Evolutionary conservation across 225 moss, liverwort and hornwort species (phyloP).

Genomic region (Bryoerythrophyllum caledonicum): DNA sequence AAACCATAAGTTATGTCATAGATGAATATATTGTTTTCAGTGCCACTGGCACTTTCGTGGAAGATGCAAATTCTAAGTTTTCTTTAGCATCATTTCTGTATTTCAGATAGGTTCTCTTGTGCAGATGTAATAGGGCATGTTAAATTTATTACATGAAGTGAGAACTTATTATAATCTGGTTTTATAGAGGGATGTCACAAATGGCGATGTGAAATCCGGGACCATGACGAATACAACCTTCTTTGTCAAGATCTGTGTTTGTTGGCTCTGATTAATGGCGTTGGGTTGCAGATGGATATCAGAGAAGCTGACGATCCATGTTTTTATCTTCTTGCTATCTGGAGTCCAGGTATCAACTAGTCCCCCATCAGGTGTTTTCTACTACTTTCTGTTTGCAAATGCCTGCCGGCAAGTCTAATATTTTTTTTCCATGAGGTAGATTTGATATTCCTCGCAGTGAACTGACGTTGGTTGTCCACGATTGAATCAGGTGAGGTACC

Average conservation of each 20-base stretch:
- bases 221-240: no score
- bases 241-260: not conserved
- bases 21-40: no score
- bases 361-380: not conserved
- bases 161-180: no score
- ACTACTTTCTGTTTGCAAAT: not conserved
- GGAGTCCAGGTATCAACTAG: conserved; percentile 60
- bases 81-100: no score
- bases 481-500: conserved; percentile 50
- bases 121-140: no score
- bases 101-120: no score
- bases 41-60: no score
- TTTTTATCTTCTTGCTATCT: conserved; percentile 68
- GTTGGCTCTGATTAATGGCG: not conserved
- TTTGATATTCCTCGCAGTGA: not conserved
- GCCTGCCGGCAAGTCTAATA: not conserved
- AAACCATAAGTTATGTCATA: not conserved
- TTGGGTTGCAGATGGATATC: conserved; percentile 56
- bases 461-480: not conserved
- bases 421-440: not conserved
- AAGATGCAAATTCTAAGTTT: no score
- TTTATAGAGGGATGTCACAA: no score
- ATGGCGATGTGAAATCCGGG: no score
- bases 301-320: conserved; percentile 80
- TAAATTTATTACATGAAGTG: no score